A percentile compares a stretch with the other conserved stretches of the same genome.
These are phyloP conservation scores for Millerozyma acaciae DNA, from an alignment of 805 yeast species.

Conservation along the genomic window DNA sequence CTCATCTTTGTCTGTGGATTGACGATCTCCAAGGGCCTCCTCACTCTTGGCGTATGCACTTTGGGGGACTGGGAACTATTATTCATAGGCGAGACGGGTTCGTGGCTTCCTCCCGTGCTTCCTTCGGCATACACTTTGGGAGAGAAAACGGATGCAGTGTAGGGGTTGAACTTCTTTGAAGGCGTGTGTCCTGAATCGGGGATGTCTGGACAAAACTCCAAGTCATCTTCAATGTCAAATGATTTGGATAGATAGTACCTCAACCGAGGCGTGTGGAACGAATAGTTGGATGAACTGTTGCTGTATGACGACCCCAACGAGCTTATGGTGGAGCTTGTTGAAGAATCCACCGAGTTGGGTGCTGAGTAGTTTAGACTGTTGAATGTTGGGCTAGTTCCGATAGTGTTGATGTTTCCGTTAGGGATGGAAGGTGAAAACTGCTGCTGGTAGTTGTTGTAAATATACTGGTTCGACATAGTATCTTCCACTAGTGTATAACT, in stretches of 20 bases:
- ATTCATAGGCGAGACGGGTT: constrained; percentile 10
- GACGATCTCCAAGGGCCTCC: constrained; percentile 58
- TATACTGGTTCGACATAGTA: constrained; percentile 35
- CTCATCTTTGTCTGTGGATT: constrained; percentile 60
- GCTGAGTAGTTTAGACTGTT: constrained; percentile 22
- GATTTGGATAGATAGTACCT: constrained; percentile 57
- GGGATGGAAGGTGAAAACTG: constrained; percentile 30
- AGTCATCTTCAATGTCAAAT: constrained; percentile 59
- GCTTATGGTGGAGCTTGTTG: constrained; percentile 10
- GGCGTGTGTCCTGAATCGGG: constrained; percentile 34
- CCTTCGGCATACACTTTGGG: constrained; percentile 29
- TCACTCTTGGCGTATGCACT: constrained; percentile 52
- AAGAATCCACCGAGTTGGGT: constrained; percentile 18
- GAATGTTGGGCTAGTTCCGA: constrained; percentile 28
- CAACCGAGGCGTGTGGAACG: constrained; percentile 47
- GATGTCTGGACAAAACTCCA: constrained; percentile 63
- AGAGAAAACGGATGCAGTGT: constrained; percentile 59
- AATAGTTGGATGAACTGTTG: constrained; percentile 22
- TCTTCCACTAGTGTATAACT: too few species aligned
- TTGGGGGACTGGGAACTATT: constrained; percentile 32
- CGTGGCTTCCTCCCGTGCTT: constrained; percentile 29
- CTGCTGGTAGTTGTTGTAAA: constrained; percentile 27
- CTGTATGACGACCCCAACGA: constrained; percentile 6
- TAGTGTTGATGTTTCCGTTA: constrained; percentile 16
- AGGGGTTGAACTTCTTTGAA: constrained; percentile 59